These are phyloP conservation scores for Cyberlindnera japonica DNA, from an alignment of 805 yeast species.

Conservation along the genomic window DNA sequence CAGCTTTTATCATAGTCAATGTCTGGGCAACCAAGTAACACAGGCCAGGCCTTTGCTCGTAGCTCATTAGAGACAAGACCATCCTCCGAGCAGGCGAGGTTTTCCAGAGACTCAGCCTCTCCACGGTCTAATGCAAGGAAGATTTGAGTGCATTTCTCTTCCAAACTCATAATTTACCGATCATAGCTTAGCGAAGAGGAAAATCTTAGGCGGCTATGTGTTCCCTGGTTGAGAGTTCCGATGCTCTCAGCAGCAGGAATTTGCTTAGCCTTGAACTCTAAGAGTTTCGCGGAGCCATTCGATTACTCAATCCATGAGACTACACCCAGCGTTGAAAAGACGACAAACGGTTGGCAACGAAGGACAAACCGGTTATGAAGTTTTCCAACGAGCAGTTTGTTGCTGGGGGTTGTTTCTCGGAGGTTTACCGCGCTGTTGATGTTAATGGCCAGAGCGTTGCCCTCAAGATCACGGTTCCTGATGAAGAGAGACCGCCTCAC, in stretches of 20 bases:
- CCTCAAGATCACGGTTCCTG: constrained; percentile 45
- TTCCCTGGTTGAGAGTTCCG: too few species aligned
- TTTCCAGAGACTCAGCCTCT: not conserved
- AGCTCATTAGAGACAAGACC: not conserved
- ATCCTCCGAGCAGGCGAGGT: not conserved
- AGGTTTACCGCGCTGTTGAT: constrained; percentile 32
- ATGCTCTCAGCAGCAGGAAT: too few species aligned
- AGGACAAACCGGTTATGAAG: not conserved
- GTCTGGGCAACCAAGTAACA: not conserved
- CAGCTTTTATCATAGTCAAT: not conserved
- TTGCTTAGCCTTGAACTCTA: too few species aligned
- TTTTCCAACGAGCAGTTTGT: constrained; percentile 24
- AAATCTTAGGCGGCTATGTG: too few species aligned
- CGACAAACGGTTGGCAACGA: too few species aligned
- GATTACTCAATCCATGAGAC: too few species aligned
- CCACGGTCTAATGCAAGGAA: not conserved
- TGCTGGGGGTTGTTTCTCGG: constrained; percentile 43
- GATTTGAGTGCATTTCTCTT: not conserved
- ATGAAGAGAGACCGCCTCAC: constrained; percentile 53
- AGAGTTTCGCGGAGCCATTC: too few species aligned
- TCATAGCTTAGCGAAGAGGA: too few species aligned
- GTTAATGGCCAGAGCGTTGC: constrained; percentile 31
- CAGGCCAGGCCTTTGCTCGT: not conserved
- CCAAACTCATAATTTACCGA: too few species aligned
- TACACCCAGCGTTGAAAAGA: too few species aligned